Evolutionary conservation across 371 early-diverging fungal species (phyloP).

Genomic region (Actinomortierella ambigua): DNA sequence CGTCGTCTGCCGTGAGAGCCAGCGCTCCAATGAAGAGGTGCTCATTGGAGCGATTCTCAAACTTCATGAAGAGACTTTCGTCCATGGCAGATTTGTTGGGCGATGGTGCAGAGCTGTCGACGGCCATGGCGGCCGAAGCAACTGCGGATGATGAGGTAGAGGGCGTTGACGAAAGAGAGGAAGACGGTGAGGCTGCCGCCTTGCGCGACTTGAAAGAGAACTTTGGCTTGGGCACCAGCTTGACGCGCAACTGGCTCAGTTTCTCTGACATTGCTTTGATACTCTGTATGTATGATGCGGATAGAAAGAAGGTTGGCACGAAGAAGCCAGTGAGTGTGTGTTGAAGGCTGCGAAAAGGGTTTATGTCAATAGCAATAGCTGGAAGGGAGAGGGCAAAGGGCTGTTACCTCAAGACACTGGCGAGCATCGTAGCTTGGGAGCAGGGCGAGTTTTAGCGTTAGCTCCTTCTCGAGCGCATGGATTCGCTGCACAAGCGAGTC

Average conservation of each 20-base stretch:
- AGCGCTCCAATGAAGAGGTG: constrained; percentile 27
- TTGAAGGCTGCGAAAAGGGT: no score
- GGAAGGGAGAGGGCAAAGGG: background rate
- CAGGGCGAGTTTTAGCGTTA: constrained; percentile 58
- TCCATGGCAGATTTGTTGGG: constrained; percentile 2
- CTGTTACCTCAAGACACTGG: constrained; percentile 50
- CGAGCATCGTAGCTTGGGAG: constrained; percentile 67
- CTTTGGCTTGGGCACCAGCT: constrained; percentile 60
- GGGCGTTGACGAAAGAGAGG: background rate
- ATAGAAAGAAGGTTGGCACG: background rate
- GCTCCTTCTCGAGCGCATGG: constrained; percentile 54
- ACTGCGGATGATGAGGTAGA: constrained; percentile 15
- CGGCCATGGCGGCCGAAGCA: constrained; percentile 5
- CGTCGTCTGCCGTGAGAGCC: constrained; percentile 9
- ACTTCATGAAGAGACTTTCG: constrained; percentile 16
- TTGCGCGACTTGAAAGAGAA: constrained; percentile 68
- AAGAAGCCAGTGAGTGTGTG: no score
- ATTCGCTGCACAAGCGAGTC: constrained; percentile 50
- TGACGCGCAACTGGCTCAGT: constrained; percentile 37
- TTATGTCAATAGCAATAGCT: no score
- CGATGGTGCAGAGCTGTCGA: background rate
- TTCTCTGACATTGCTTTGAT: constrained; percentile 51
- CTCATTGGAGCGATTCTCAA: constrained; percentile 22
- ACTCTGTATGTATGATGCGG: constrained; percentile 48
- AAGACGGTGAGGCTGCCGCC: constrained; percentile 18